Evolutionary conservation across 2,329 filamentous ascomycete genomes (phyloP), one percentile per base, ranked within the genome.

Genomic region (Pezicula carpinea): DNA sequence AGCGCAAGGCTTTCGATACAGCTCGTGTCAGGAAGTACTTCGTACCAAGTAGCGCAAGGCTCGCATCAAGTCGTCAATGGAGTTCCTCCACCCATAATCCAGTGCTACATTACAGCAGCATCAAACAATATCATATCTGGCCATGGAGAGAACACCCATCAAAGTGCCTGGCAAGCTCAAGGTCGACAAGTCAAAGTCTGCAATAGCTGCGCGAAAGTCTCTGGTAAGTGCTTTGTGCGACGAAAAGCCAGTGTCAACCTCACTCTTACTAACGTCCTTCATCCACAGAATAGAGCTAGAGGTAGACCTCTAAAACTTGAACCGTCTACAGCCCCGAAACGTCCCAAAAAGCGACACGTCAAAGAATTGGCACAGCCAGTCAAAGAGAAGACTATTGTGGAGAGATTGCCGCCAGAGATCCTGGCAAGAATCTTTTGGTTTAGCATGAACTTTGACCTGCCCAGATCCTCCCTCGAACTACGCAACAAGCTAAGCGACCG

Each of bases 331-430:
- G n/a, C 26, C 11, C 22, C 10, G 31, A 42, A 26, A 14, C 15
- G 2, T 14, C 10, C 8, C 51, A 49, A 36, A 46, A 39, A 18
- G 35, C 48, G 50, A 21, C 50, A 51, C 19, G 48, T 49, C 6
- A 31, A 59, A 13, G 59, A 59, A 41, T 59, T 58, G 26, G 45
- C 62, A 13, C 61, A 62, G 38, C 58, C 59, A 23, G 56, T 39
- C 23, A 48, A 49, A 6, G 59, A 58, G 39, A 62, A 60, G 57
- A 58, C 59, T 2, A 26, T 18, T 6, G 50, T 65, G 3, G 63
- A 65, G 44, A 59, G 48, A 23, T 51, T 64, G 6, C 63, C 62
- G 3, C 53, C 49, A 1, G 63, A 65, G 44, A 40, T 65, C 6
- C 45, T 65, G 2, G 55, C 61, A 43, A 51, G 43, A 7, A 55